A percentile compares a stretch with the other conserved stretches of the same genome.
These are phyloP conservation scores for Aspergillus taichungensis DNA, from an alignment of 495 filamentous ascomycete species.

Conservation along the genomic window DNA sequence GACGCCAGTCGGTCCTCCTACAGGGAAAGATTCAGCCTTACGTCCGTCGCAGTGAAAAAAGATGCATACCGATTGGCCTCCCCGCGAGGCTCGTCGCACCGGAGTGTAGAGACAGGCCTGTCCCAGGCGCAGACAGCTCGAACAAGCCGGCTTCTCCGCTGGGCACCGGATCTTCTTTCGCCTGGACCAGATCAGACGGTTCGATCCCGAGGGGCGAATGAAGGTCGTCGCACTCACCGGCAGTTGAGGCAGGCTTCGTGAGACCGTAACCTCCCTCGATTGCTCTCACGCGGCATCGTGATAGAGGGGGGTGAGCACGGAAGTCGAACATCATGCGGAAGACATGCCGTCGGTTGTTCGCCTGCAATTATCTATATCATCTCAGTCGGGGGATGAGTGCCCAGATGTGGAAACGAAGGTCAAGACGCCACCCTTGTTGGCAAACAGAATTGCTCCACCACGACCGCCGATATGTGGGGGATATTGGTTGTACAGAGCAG, in stretches of 20 bases:
- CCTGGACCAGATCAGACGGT: slow-evolving; percentile 14
- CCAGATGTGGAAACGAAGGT: background rate
- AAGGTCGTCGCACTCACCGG: slow-evolving; percentile 17
- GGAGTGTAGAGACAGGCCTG: slow-evolving; percentile 35
- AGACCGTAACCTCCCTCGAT: slow-evolving; percentile 34
- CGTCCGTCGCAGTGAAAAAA: background rate
- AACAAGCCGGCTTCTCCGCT: slow-evolving; percentile 38
- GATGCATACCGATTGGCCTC: slow-evolving; percentile 26
- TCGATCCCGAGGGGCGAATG: background rate
- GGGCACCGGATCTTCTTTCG: slow-evolving; percentile 41
- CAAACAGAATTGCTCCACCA: no score
- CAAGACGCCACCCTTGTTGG: background rate
- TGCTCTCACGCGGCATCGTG: slow-evolving; percentile 27
- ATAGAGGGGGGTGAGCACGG: background rate
- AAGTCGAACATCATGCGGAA: background rate
- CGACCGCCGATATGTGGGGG: no score
- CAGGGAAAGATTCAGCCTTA: slow-evolving; percentile 4
- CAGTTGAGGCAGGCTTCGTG: slow-evolving; percentile 40
- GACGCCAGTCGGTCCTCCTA: slow-evolving; percentile 37
- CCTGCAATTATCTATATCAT: no score
- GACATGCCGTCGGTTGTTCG: background rate
- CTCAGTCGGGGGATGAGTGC: background rate
- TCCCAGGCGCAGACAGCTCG: slow-evolving; percentile 35
- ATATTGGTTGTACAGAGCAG: no score
- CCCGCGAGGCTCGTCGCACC: slow-evolving; percentile 15